Evolutionary conservation across 352 stramenopile genomes (phyloP), one percentile per base, ranked within the genome.

Genomic region (Elongisporangium anandrum): DNA sequence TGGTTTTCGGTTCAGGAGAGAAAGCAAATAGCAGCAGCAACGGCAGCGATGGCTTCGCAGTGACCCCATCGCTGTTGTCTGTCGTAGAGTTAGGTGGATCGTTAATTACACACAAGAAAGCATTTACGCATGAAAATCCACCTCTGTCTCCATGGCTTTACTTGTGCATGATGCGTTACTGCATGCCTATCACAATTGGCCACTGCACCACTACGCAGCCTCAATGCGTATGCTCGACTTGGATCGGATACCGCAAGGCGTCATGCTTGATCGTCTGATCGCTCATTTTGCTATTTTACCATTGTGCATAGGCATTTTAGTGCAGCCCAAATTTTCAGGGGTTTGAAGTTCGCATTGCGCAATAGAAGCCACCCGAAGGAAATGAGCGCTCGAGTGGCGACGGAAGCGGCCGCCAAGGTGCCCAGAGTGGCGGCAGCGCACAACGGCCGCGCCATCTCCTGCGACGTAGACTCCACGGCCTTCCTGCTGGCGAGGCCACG

Each of bases 391-490:
- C 24, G 24, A 34, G 24, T n/a, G n/a, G n/a, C 24, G 7, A 34
- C 24, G 24, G 24, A 57, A 22, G 22, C 22, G 48, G 48, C 48
- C 7, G 22, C 19, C 19, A 52, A 15, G 48, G 22, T 52, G 6
- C 4, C 13, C 19, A 8, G 48, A 52, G 69, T 78, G 29, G 73
- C 85, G 21, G 82, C 82, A 10, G 85, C 85, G 23, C 88, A 89
- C 73, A 94, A 94, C 63, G 85, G 82, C n/a, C 59, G 72, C 8
- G 79, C 65, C 19, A 77, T 92, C 54, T 52, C 77, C 3, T 92
- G 80, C 57, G 72, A 88, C 53, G 64, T 66, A 17, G 80, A 94
- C 51, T 69, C 73, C 48, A 92, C 82, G 39, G 64, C 63, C 19
- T 92, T 94, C 58, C 57, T 92, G 23, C 60, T 94, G 24, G 51